Evolutionary conservation across 176 grass and related monocot species (phyloP), one percentile per base, ranked within the genome.

Genomic region (Carex littledalei): DNA sequence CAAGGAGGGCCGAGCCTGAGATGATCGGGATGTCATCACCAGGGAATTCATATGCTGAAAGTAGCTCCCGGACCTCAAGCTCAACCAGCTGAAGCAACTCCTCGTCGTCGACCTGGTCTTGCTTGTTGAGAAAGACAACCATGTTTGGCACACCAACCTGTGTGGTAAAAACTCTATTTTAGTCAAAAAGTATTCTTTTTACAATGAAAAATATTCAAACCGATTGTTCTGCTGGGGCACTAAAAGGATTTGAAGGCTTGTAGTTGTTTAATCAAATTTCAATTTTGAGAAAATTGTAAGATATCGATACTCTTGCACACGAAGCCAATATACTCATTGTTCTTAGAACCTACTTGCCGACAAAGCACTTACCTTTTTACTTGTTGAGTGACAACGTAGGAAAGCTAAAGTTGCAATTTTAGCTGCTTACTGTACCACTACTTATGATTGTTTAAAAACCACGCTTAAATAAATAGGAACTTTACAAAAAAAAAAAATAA

Each of bases 101-200:
- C 85, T 98, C 95, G 71, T 95, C 95, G 52, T 98, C 95, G 68
- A 98, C 95, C 88, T 95, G 91, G 85, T 98, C 95, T 89, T 98
- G 94, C 89, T 98, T 98, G 93, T 98, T 98, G 82, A 98, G 91
- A 86, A 98, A 98, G 18, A 94, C 95, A 2, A 98, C 95, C 80
- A 98, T 95, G 47, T 71, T 91, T 83, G 95, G 93, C 14, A 98
- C 95, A 20, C 93, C 93, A 71, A 98, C 95, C 81, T 83, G 41
- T 10, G 20, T 68, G 16, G 8, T 29, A 68, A 83, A 67, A 69
- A 43, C 14, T 55, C 24, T 57, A 52, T 18, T 57, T 56, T 56
- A 78, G 6, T 3, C 0, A 34, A 56, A 53, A 11, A 52, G 34
- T 39, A 45, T 45, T 17, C 22, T 72, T 11, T 72, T 13, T 13